Evolutionary conservation across 768 basidiomycete species (phyloP), one percentile per base, ranked within the genome.

Genomic region (Pleurotus tuber-regium): DNA sequence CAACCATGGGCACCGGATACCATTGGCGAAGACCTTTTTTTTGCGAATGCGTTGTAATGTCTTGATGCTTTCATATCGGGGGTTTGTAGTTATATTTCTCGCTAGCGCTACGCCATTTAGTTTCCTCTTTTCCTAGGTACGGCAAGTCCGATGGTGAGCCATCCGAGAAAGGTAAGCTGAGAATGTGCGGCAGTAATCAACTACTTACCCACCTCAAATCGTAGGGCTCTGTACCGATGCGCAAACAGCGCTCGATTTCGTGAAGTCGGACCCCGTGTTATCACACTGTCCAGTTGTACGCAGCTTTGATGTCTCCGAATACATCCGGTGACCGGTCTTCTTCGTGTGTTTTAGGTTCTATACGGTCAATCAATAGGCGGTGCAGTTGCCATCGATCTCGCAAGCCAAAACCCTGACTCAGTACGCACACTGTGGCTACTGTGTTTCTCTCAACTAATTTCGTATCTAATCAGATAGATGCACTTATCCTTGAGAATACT

Each of bases 291-390:
- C 79, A 10, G 77, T 95, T 54, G 86, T 93, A 59, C 55, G 81
- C 66, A 5, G 7, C 6, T 36, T 10, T 16, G 19, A 33, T 47
- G 24, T 19, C 18, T 16, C 23, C 38, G 6, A 19, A 12, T 42
- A 10, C 7, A 14, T 24, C 39, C 18, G 29, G 26, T 48, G 29
- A 31, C 3, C 30, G 43, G 21, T 30, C 28, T 40, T 24, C 33
- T 31, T 6, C 42, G 29, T 24, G 14, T 19, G 11, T 21, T 41
- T 28, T 16, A 87, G 87, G 75, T 92, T 49, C 64, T 92, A 0
- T 93, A 89, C 57, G 89, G 92, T 1, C 88, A 91, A 63, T 89
- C 84, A 8, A 92, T 97, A 33, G 96, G 96, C 12, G 96, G 96
- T 26, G 95, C 94, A 0, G 94, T 98, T 3, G 79, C 89, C 10